Evolutionary conservation across 306 rosid species (phyloP).

Genomic region (Lathyrus aphaca): DNA sequence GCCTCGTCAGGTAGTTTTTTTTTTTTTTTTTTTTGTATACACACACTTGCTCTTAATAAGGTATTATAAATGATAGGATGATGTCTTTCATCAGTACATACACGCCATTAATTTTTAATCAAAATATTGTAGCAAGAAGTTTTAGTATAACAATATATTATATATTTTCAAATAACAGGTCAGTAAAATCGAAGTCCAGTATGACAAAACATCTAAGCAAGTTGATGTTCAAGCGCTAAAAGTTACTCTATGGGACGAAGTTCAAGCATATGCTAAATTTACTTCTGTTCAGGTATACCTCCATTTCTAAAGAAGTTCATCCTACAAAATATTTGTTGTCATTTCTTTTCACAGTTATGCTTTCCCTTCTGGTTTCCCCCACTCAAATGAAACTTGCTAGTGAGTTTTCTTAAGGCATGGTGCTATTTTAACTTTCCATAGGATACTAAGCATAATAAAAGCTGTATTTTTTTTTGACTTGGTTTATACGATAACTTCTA

Average conservation of each 20-base stretch:
- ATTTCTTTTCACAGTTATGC: background rate
- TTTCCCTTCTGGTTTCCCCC: conserved; percentile 1
- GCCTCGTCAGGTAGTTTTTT: conserved; percentile 83
- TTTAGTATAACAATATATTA: conserved; percentile 27
- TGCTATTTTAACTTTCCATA: conserved; percentile 21
- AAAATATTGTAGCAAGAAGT: conserved; percentile 24
- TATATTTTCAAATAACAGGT: conserved; percentile 60
- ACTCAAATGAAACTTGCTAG: conserved; percentile 24
- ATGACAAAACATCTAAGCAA: conserved; percentile 92
- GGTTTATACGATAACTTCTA: conserved; percentile 22
- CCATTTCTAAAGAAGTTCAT: background rate
- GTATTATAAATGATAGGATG: conserved; percentile 11
- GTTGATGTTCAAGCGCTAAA: conserved; percentile 91
- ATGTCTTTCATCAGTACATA: background rate
- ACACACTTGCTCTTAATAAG: conserved; percentile 1
- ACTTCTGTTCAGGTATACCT: conserved; percentile 58
- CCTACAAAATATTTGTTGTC: background rate
- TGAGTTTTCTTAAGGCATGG: conserved; percentile 10
- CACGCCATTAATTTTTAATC: conserved; percentile 18
- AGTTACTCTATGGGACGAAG: conserved; percentile 76
- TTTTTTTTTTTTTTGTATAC: conserved; percentile 22
- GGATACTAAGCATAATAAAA: conserved; percentile 13
- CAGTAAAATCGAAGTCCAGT: conserved; percentile 87
- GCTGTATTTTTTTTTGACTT: conserved; percentile 16
- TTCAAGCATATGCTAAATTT: conserved; percentile 58